Percentiles rank a stretch among this genome's conserved stretches.
Evolutionary conservation across 2,329 filamentous ascomycete genomes (phyloP).

Genomic region (Botryotinia narcissicola): DNA sequence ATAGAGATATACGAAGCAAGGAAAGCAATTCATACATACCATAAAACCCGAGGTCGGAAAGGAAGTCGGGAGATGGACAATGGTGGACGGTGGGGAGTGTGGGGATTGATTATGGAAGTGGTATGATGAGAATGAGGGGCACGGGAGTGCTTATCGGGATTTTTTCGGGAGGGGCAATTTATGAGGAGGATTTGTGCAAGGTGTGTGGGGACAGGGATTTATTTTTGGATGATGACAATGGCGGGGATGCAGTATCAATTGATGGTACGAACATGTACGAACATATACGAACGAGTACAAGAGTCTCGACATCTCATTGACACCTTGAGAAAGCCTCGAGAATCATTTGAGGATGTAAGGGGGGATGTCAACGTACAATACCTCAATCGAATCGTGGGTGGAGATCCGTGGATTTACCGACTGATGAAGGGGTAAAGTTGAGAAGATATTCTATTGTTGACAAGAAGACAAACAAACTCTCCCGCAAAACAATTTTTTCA

Average conservation of each 20-base stretch:
- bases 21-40: background rate
- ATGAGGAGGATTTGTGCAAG: background rate
- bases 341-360: background rate
- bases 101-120: conserved; percentile 5
- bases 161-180: conserved; percentile 1
- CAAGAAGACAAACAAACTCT: background rate
- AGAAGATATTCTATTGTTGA: background rate
- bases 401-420: background rate
- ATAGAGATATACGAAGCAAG: background rate
- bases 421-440: conserved; percentile 10
- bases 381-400: no score
- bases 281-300: no score
- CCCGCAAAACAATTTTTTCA: background rate
- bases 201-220: conserved; percentile 9
- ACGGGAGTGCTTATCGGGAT: conserved; percentile 1
- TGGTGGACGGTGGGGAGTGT: conserved; percentile 9
- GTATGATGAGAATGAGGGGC: conserved; percentile 13
- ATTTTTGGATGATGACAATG: background rate
- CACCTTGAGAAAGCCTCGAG: background rate
- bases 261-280: background rate
- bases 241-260: background rate
- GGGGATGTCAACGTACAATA: background rate
- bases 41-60: background rate
- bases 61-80: background rate
- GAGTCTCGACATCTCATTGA: background rate